These are phyloP conservation scores for Spergularia azorica DNA, from an alignment of 179 eudicot genomes.

Conservation along the genomic window DNA sequence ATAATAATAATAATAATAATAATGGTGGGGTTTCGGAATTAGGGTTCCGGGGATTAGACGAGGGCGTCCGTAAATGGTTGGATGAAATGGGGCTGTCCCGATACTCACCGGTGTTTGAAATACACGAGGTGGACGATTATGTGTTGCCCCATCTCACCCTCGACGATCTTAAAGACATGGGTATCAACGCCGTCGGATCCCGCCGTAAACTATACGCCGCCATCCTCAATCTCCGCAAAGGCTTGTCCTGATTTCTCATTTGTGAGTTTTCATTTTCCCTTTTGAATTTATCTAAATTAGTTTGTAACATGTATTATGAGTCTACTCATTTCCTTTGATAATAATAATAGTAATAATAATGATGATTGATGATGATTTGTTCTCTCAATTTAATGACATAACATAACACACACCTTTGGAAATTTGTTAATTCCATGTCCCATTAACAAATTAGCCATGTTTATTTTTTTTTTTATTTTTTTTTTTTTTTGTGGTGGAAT, in stretches of 20 bases:
- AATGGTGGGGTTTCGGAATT: conserved; percentile 21
- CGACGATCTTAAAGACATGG: conserved; percentile 79
- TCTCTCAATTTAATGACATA: no score
- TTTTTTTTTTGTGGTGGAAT: no score
- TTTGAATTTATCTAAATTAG: background rate
- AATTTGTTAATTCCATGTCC: no score
- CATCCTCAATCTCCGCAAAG: conserved; percentile 32
- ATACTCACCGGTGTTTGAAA: conserved; percentile 59
- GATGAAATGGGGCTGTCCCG: conserved; percentile 51
- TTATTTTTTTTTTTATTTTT: no score
- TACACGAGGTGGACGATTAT: conserved; percentile 74
- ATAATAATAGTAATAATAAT: background rate
- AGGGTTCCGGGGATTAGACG: conserved; percentile 24
- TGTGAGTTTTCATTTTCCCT: background rate
- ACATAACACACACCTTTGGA: no score
- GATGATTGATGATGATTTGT: no score
- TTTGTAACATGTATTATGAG: background rate
- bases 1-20: background rate
- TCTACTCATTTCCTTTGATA: no score
- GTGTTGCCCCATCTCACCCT: conserved; percentile 59
- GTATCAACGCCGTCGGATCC: conserved; percentile 44
- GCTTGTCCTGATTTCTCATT: conserved; percentile 8
- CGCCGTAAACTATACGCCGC: conserved; percentile 34
- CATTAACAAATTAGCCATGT: no score
- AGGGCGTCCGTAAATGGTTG: conserved; percentile 61